A percentile compares a stretch with the other conserved stretches of the same genome.
Evolutionary conservation across 1,284 basidiomycete genomes (phyloP).

Genomic region (Dichomitus squalens): DNA sequence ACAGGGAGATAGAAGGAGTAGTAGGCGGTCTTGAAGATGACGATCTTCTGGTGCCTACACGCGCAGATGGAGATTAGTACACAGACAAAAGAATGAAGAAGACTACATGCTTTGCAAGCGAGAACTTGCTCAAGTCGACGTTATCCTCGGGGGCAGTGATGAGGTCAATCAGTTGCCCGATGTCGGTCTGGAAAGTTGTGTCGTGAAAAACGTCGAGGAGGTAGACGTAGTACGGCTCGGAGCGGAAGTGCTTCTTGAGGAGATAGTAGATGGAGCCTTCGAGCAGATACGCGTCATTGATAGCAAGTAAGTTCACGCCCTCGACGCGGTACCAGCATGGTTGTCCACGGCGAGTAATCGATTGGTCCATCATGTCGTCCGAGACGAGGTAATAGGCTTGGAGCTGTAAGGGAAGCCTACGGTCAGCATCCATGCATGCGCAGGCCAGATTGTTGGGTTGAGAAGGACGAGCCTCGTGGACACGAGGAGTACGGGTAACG

Average conservation of each 20-base stretch:
- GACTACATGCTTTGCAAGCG: constrained; percentile 70
- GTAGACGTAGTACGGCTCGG: constrained; percentile 84
- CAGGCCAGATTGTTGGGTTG: background rate
- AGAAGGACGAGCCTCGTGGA: background rate
- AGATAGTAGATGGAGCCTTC: constrained; percentile 93
- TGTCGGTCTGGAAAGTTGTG: constrained; percentile 92
- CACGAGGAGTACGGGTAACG: background rate
- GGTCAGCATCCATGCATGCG: background rate
- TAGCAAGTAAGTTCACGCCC: constrained; percentile 83
- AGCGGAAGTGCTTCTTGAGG: constrained; percentile 87
- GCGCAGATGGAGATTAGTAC: background rate
- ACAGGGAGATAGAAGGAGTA: constrained; percentile 99
- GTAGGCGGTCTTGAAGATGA: constrained; percentile 97
- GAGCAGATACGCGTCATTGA: constrained; percentile 98
- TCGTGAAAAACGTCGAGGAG: constrained; percentile 93
- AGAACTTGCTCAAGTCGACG: constrained; percentile 90
- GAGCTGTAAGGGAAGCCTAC: constrained; percentile 52
- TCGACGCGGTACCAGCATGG: constrained; percentile 93
- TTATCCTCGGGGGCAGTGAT: constrained; percentile 93
- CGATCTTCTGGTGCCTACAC: constrained; percentile 86
- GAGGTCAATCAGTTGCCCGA: constrained; percentile 94
- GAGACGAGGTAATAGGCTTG: constrained; percentile 99
- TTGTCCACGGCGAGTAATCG: constrained; percentile 95
- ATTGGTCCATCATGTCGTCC: constrained; percentile 98
- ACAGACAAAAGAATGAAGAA: background rate